Percentiles rank a stretch among this genome's conserved stretches.
These are phyloP conservation scores for Trichomonas gallinae DNA, from an alignment of 208 protist genomes.

Conservation along the genomic window DNA sequence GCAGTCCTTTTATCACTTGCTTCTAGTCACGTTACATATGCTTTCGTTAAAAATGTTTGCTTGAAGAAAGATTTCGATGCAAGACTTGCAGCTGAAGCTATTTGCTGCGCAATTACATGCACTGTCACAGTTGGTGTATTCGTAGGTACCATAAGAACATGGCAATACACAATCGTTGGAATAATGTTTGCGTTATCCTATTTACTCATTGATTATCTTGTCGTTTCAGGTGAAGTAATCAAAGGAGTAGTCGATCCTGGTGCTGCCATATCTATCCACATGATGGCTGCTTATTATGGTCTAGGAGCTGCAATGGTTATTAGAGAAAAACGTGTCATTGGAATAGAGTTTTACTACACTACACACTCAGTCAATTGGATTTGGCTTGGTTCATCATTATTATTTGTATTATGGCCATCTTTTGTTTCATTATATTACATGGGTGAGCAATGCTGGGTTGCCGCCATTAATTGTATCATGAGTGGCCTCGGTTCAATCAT, in stretches of 20 bases:
- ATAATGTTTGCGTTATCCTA: not conserved
- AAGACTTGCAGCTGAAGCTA: not conserved
- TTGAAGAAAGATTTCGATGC: not conserved
- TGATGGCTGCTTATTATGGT: not conserved
- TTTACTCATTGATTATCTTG: not conserved
- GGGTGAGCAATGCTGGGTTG: not conserved
- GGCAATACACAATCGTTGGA: not conserved
- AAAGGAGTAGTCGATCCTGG: not conserved
- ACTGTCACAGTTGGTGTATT: not conserved
- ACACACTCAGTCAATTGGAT: not conserved
- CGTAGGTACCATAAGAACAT: not conserved
- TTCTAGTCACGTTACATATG: not conserved
- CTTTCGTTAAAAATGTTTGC: not conserved
- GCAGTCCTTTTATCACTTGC: not conserved
- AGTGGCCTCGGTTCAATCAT: not conserved
- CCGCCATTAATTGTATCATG: not conserved
- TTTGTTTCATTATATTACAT: not conserved
- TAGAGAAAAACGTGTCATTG: not conserved
- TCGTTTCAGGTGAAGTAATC: not conserved
- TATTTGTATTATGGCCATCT: not conserved
- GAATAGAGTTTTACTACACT: not conserved
- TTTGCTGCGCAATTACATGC: not conserved
- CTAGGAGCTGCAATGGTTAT: not conserved
- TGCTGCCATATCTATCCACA: not conserved
- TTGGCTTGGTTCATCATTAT: not conserved